phyloP scores from a whole-genome alignment of 805 yeast species.

The Cephaloascus fragrans region DNA sequence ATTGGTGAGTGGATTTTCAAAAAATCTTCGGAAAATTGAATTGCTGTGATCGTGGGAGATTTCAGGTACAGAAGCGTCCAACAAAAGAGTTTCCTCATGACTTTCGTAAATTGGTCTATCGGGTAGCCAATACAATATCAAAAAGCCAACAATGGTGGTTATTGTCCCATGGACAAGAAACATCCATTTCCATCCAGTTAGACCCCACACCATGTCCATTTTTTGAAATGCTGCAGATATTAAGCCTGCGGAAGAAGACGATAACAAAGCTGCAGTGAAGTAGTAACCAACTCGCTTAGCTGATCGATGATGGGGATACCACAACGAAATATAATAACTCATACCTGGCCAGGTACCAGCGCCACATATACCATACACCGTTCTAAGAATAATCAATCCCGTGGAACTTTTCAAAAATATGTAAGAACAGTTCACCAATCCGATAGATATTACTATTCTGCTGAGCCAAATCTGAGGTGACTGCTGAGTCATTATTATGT shows the following conservation, averaged over 20 bases:
- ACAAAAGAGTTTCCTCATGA: background rate
- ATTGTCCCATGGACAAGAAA: conserved; percentile 67
- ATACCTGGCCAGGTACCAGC: conserved; percentile 92
- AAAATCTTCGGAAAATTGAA: conserved; percentile 6
- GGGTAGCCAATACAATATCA: conserved; percentile 77
- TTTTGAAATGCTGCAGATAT: conserved; percentile 83
- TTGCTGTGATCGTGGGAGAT: conserved; percentile 9
- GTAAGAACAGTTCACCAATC: conserved; percentile 69
- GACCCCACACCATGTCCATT: conserved; percentile 66
- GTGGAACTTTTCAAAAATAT: conserved; percentile 40
- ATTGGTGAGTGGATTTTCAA: conserved; percentile 36
- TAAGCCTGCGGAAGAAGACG: conserved; percentile 82
- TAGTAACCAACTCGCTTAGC: conserved; percentile 80
- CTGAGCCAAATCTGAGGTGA: conserved; percentile 83
- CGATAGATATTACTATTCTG: conserved; percentile 68
- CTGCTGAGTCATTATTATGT: conserved; percentile 66
- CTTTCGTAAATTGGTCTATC: conserved; percentile 46
- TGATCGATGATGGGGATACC: conserved; percentile 76
- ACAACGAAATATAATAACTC: conserved; percentile 71
- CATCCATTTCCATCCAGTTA: conserved; percentile 83
- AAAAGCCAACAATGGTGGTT: conserved; percentile 54
- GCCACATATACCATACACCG: conserved; percentile 65
- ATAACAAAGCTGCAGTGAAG: conserved; percentile 86
- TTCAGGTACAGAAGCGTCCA: conserved; percentile 7
- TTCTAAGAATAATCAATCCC: conserved; percentile 63